These are phyloP conservation scores for Boletus patriciae DNA, from an alignment of 768 basidiomycete genomes.

Conservation along the genomic window DNA sequence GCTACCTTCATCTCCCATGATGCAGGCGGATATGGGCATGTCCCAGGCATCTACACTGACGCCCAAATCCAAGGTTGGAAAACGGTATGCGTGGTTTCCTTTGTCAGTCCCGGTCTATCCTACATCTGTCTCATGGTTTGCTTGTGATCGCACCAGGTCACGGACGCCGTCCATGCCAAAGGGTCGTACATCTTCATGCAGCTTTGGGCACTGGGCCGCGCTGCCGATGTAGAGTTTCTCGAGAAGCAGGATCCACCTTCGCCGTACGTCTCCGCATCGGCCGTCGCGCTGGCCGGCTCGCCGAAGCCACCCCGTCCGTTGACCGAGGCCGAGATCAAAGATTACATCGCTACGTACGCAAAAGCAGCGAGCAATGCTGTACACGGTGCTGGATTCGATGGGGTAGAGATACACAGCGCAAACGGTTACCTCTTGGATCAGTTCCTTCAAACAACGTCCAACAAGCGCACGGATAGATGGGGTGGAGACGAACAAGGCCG, in stretches of 20 bases:
- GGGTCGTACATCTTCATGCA: conserved; percentile 50
- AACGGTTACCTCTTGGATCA: conserved; percentile 56
- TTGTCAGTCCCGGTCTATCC: too few relatives aligned
- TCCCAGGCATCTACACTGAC: conserved; percentile 65
- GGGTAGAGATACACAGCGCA: conserved; percentile 44
- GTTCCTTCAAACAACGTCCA: conserved; percentile 58
- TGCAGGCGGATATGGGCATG: conserved; percentile 49
- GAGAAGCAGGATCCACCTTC: conserved; percentile 29
- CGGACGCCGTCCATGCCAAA: conserved; percentile 55
- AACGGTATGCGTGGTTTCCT: conserved; percentile 24
- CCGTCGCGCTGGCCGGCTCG: conserved; percentile 22
- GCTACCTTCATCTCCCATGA: conserved; percentile 50
- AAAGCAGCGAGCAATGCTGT: conserved; percentile 37
- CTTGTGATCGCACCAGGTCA: conserved; percentile 39
- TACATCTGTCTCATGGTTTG: background rate
- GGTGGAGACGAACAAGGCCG: conserved; percentile 67
- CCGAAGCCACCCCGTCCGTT: conserved; percentile 19
- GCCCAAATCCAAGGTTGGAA: conserved; percentile 59
- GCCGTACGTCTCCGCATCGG: conserved; percentile 36
- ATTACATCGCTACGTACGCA: conserved; percentile 30
- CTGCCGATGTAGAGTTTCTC: conserved; percentile 37
- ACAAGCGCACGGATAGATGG: conserved; percentile 62
- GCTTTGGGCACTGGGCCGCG: conserved; percentile 58
- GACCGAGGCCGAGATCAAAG: conserved; percentile 33
- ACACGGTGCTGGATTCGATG: conserved; percentile 45